Base-by-base conservation (phyloP, 345 rosid genomes). In the Populus pruinosa region DNA sequence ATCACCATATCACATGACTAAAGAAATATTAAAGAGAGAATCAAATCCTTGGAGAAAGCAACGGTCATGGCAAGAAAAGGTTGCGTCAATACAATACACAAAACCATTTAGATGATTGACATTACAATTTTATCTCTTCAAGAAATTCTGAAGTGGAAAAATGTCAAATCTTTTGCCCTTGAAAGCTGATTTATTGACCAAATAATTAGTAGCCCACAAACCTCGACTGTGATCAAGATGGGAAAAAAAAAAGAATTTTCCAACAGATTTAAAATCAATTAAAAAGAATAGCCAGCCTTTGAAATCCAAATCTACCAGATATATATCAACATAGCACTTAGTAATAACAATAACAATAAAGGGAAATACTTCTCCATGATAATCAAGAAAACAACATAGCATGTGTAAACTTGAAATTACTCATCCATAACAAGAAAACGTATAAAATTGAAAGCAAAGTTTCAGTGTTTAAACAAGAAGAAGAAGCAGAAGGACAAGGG, bases 1-100 rank as follows among this genome's bases (percentile, higher is more conserved):
- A 69, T 74, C 71, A 56, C 71, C 80, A 55, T 41, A 80, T 68
- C 85, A 78, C 79, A 69, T 79, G 67, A 29, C 74, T 8, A 53
- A 70, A 73, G 68, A 55, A 80, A 53, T 39, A 82, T 78, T 23
- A 44, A 64, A 49, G 50, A 77, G 63, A 71, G 78, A 76, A 50
- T 67, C 80, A 67, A 67, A 74, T 41, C 56, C 21, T 4, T 5
- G 72, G 38, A 49, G 36, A 43, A 77, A 5, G 25, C 17, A 63
- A 33, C 35, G n/a, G 5, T 29, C 44, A 21, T 12, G 27, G 44
- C 43, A 75, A 43, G 36, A 68, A 39, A 71, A 36, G 35, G 9
- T 55, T 38, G 71, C 36, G 13, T 12, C 6, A 5, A 68, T n/a
- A 29, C 68, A 6, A 20, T 56, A 25, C 2, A 69, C 38, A 50